Evolutionary conservation across 73 alveolate species (phyloP).

Genomic region (Symbiodinium pilosum): DNA sequence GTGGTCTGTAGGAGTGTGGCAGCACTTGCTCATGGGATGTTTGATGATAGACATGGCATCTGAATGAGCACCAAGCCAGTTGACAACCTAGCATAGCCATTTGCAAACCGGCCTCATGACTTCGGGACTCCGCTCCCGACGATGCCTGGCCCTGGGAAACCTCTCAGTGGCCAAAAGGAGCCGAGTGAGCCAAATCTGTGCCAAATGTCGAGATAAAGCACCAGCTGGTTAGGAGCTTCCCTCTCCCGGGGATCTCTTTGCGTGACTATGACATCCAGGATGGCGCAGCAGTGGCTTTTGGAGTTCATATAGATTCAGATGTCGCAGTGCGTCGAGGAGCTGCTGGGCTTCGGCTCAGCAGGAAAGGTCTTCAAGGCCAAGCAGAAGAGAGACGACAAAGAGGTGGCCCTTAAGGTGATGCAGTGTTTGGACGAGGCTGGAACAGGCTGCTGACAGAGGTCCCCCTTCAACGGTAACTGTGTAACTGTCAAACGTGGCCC

Average conservation of each 20-base stretch:
- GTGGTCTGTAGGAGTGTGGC: background rate
- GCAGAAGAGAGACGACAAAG: background rate
- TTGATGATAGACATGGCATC: no score
- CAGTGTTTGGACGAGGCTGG: slow-evolving; percentile 7
- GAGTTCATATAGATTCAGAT: no score
- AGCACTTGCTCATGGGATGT: background rate
- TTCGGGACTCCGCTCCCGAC: background rate
- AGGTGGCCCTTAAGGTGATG: slow-evolving; percentile 2
- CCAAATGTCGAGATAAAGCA: no score
- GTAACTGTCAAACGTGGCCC: background rate
- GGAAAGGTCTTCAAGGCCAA: slow-evolving; percentile 13
- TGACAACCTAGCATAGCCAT: background rate
- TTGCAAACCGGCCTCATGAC: background rate
- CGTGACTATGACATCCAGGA: background rate
- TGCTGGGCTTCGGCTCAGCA: background rate
- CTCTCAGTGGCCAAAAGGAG: slow-evolving; percentile 2
- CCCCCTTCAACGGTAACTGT: background rate
- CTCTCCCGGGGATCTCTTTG: background rate
- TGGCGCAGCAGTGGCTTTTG: no score
- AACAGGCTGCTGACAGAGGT: no score
- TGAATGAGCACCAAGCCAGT: no score
- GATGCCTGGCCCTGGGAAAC: slow-evolving; percentile 7
- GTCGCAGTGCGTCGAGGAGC: background rate
- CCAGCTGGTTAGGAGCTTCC: background rate
- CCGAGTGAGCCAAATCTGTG: background rate